These are phyloP conservation scores for Dryas drummondii DNA, from an alignment of 306 rosid genomes.

Conservation along the genomic window DNA sequence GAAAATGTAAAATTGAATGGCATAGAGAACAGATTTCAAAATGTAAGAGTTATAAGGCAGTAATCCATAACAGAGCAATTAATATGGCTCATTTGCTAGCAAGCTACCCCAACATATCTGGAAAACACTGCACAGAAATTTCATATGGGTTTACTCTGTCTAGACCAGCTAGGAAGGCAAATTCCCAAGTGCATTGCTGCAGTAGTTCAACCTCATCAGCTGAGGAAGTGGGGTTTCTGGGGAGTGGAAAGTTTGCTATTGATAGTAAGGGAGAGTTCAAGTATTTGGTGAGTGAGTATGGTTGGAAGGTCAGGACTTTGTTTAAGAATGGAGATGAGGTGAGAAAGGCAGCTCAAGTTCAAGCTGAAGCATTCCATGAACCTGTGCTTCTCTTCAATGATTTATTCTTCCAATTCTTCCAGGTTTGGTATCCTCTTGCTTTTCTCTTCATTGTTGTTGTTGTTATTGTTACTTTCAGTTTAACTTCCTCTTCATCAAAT, in stretches of 20 bases:
- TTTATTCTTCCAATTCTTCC: constrained; percentile 68
- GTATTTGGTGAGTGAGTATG: constrained; percentile 57
- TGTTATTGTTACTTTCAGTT: not conserved
- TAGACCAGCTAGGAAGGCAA: not conserved
- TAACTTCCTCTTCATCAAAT: not conserved
- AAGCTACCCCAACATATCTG: constrained; percentile 35
- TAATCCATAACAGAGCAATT: not conserved
- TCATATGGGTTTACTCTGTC: constrained; percentile 3
- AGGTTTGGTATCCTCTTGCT: constrained; percentile 35
- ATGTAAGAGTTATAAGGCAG: not conserved
- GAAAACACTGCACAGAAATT: constrained; percentile 31
- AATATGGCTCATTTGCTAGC: constrained; percentile 53
- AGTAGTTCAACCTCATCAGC: constrained; percentile 31
- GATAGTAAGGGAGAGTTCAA: constrained; percentile 18
- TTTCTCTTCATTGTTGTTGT: not conserved
- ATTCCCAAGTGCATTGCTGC: constrained; percentile 35
- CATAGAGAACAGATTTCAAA: not conserved
- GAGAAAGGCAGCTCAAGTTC: constrained; percentile 56
- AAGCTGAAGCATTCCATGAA: constrained; percentile 78
- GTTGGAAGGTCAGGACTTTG: constrained; percentile 75
- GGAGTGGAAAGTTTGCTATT: constrained; percentile 5
- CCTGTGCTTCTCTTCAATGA: constrained; percentile 62
- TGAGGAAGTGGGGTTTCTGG: constrained; percentile 31
- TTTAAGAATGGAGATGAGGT: constrained; percentile 57
- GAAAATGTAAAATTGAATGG: not conserved